A percentile compares a stretch with the other conserved stretches of the same genome.
phyloP scores from a whole-genome alignment of 2,329 filamentous ascomycete species.

The Nectriaceae sp. region DNA sequence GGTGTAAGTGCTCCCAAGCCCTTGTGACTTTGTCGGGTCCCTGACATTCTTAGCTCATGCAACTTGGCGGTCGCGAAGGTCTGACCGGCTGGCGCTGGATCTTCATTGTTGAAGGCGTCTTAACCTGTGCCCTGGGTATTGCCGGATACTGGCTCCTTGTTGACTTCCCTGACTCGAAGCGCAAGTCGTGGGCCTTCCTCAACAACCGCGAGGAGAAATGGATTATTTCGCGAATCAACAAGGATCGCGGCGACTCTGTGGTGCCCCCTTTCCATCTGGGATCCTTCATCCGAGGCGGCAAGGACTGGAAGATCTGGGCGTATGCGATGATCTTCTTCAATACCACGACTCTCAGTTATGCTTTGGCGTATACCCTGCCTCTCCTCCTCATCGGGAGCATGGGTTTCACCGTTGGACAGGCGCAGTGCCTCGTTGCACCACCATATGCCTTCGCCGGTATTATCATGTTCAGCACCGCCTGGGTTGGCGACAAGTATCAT shows the following conservation, averaged over 20 bases:
- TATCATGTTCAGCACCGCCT: conserved; percentile 61
- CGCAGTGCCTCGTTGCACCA: conserved; percentile 73
- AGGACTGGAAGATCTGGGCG: conserved; percentile 62
- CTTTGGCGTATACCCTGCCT: conserved; percentile 77
- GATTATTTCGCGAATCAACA: conserved; percentile 55
- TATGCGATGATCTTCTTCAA: conserved; percentile 64
- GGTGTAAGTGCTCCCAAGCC: conserved; percentile 56
- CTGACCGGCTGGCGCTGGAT: conserved; percentile 69
- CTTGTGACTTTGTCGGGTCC: not conserved
- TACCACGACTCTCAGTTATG: conserved; percentile 72
- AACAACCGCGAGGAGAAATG: conserved; percentile 51
- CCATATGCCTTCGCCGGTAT: conserved; percentile 68
- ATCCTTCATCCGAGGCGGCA: conserved; percentile 48
- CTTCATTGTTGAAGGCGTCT: conserved; percentile 55
- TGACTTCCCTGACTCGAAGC: conserved; percentile 62
- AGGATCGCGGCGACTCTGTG: conserved; percentile 59
- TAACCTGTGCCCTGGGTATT: conserved; percentile 56
- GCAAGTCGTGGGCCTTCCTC: conserved; percentile 55
- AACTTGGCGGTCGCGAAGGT: conserved; percentile 57
- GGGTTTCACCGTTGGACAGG: conserved; percentile 62
- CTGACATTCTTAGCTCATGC: conserved; percentile 51
- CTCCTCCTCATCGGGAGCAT: conserved; percentile 68
- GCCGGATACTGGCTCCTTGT: conserved; percentile 59
- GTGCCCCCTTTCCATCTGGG: conserved; percentile 52
- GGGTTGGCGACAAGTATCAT: conserved; percentile 66